Base-by-base conservation (phyloP, 2,329 filamentous ascomycete species). In the Curvularia hawaiiensis region DNA sequence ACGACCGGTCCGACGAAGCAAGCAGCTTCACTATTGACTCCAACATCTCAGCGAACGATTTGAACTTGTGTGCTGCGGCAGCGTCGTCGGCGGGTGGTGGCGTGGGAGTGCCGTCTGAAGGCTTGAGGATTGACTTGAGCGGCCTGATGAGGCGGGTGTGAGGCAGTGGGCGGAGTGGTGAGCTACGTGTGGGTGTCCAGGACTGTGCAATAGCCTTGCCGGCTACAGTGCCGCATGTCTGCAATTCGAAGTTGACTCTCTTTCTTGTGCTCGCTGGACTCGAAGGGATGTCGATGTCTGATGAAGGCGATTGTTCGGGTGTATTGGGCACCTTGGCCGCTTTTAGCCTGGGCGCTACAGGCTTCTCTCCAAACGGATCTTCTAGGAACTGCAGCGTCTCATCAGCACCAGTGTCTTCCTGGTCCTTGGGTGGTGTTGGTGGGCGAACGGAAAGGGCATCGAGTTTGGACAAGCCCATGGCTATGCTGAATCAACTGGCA, bases 1-100 rank as follows among this genome's bases (percentile, higher is more conserved):
- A 88, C 56, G 87, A 84, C 52, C 89, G 83, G 64, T 92, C 90
- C 30, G 86, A 81, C 22, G 90, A 88, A 38, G 89, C 90, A 47
- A 99, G 83, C 76, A 95, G 90, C 75, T 91, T 88, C 35, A 92
- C 84, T 5, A 92, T 87, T 0, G 91, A 96, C 66, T 96, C 90
- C 63, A 98, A 79, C 88, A 97, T 95, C 66, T 87, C 87, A 62
- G 85, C 84, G 56, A 97, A 87, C 39, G 85, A 88, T 44, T 83
- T 80, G 60, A 81, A 79, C 26, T 78, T 82, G 63, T 79, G 82
- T 57, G 77, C 77, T 60, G 73, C 77, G 66, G 66, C 71, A 69
- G 60, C 68, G 74, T 72, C 74, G 63, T 79, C 68, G 61, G 75
- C 61, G 12, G 68, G 61, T 60, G 78, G 64, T 56, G 74, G 60